A percentile compares a stretch with the other conserved stretches of the same genome.
phyloP scores from a whole-genome alignment of 2,329 filamentous ascomycete genomes.

The Xylaria sp. region DNA sequence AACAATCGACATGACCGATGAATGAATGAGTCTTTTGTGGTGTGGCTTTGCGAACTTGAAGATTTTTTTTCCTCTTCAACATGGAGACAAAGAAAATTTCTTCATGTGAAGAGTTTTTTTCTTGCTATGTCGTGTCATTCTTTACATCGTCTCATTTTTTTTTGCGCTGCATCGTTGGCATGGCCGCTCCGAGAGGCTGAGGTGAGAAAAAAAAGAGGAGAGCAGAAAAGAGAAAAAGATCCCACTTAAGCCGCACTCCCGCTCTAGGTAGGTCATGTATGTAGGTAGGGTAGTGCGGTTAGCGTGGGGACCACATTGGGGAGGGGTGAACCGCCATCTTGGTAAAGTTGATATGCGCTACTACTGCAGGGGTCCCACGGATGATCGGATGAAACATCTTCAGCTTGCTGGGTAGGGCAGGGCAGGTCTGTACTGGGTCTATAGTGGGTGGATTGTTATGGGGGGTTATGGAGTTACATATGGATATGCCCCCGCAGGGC shows the following conservation, averaged over 20 bases:
- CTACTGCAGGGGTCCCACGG: background rate
- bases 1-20: no score
- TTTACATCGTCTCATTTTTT: no score
- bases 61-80: no score
- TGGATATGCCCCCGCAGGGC: no score
- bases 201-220: background rate
- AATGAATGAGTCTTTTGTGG: no score
- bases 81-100: no score
- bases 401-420: conserved; percentile 5
- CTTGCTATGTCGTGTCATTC: no score
- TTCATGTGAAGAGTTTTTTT: no score
- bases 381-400: conserved; percentile 10
- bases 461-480: no score
- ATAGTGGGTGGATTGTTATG: no score
- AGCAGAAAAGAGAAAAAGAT: background rate
- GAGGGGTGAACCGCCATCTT: background rate
- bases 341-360: background rate
- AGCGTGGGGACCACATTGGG: conserved; percentile 3
- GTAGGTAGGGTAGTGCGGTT: background rate
- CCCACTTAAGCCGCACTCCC: background rate
- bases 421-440: no score
- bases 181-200: conserved; percentile 10
- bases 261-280: background rate
- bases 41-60: no score
- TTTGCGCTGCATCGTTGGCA: background rate